Evolutionary conservation across 805 yeast genomes (phyloP).

Genomic region (Priceomyces fermenticarens): DNA sequence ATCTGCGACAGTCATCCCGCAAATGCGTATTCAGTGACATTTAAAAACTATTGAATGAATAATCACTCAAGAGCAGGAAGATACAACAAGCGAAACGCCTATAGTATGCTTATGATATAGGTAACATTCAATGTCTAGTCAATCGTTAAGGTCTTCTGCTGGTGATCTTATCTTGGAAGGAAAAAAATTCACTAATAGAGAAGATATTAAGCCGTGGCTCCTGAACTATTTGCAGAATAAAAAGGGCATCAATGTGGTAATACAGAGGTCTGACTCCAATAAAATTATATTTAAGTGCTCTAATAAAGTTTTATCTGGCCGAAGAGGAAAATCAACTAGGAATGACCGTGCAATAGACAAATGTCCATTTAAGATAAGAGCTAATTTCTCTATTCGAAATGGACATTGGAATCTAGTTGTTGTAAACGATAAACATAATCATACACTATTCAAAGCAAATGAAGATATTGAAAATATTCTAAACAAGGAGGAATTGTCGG

Average conservation of each 20-base stretch:
- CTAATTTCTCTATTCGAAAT: constrained; percentile 53
- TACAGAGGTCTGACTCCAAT: constrained; percentile 58
- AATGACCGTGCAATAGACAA: constrained; percentile 25
- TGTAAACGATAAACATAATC: constrained; percentile 60
- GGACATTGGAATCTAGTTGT: constrained; percentile 60
- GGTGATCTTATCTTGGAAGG: constrained; percentile 20
- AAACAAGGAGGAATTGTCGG: too few species aligned
- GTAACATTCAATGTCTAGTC: too few species aligned
- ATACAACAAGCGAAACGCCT: too few species aligned
- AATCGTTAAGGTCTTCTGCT: constrained; percentile 16
- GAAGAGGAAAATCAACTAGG: constrained; percentile 10
- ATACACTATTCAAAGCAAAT: constrained; percentile 14
- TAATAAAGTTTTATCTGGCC: constrained; percentile 12
- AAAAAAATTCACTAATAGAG: constrained; percentile 30
- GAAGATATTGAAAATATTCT: not conserved
- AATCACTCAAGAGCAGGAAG: too few species aligned
- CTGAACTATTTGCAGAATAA: constrained; percentile 41
- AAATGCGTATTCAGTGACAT: too few species aligned
- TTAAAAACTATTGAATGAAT: too few species aligned
- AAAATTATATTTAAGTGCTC: constrained; percentile 63
- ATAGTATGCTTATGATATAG: too few species aligned
- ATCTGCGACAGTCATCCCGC: too few species aligned
- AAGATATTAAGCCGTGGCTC: constrained; percentile 62
- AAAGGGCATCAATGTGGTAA: constrained; percentile 54
- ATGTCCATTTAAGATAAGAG: constrained; percentile 66